phyloP scores from a whole-genome alignment of 148 eudicot species.

The Polygonum maritimum region DNA sequence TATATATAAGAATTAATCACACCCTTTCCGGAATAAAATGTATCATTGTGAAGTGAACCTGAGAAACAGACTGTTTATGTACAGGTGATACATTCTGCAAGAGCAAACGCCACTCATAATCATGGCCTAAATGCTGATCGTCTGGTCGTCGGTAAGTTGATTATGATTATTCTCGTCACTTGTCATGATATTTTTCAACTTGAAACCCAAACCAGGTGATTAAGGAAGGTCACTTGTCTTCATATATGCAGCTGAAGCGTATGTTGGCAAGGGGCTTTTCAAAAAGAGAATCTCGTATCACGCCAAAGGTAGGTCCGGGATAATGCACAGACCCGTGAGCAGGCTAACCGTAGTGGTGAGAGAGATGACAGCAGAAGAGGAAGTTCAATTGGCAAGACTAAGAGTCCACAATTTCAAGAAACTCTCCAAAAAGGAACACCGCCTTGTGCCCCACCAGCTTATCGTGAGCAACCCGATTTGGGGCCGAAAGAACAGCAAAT shows the following conservation, averaged over 20 bases:
- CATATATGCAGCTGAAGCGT: constrained; percentile 85
- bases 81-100: constrained; percentile 97
- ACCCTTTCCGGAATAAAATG: not conserved
- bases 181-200: not conserved
- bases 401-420: constrained; percentile 63
- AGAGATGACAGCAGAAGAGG: constrained; percentile 76
- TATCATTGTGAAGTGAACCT: not conserved
- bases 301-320: constrained; percentile 58
- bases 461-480: constrained; percentile 81
- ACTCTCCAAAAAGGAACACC: constrained; percentile 60
- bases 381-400: constrained; percentile 69
- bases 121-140: constrained; percentile 75
- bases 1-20: not conserved
- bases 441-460: constrained; percentile 73
- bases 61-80: not conserved
- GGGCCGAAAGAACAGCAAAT: constrained; percentile 59
- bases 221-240: not conserved
- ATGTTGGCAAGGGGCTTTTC: constrained; percentile 66
- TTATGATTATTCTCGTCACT: not conserved
- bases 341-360: constrained; percentile 84
- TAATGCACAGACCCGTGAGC: constrained; percentile 65
- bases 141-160: constrained; percentile 71
- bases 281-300: constrained; percentile 56
- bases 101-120: constrained; percentile 93
- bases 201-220: constrained; percentile 59